Evolutionary conservation across 2,329 filamentous ascomycete genomes (phyloP).

Genomic region (Microdochium paspali): DNA sequence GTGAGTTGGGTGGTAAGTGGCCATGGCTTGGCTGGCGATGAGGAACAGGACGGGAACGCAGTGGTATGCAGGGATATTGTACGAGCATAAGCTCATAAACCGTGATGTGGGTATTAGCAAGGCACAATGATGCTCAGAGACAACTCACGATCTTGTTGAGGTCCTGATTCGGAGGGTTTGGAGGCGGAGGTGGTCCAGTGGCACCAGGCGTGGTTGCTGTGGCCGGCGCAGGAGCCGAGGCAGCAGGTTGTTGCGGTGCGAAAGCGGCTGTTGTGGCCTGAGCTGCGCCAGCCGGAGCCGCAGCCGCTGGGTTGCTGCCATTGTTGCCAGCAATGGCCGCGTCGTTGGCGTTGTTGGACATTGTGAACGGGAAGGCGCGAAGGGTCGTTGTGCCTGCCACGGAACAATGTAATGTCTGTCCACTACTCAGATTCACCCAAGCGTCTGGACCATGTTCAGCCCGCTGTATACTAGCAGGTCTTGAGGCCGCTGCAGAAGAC

Average conservation of each 20-base stretch:
- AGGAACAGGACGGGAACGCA: too few species aligned
- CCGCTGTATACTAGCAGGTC: too few species aligned
- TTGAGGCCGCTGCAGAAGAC: too few species aligned
- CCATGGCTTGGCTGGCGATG: too few species aligned
- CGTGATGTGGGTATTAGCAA: neutral
- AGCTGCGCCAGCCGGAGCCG: constrained; percentile 8
- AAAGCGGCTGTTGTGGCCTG: constrained; percentile 15
- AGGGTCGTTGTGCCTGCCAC: neutral
- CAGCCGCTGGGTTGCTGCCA: constrained; percentile 4
- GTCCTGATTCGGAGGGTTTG: constrained; percentile 68
- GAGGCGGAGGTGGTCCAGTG: constrained; percentile 28
- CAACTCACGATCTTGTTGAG: constrained; percentile 86
- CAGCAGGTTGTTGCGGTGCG: constrained; percentile 9
- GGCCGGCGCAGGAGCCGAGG: constrained; percentile 7
- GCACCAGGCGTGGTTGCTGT: constrained; percentile 8
- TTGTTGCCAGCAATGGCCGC: neutral
- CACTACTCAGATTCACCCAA: neutral
- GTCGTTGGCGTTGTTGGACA: constrained; percentile 1
- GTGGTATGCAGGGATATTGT: too few species aligned
- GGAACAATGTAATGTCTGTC: constrained; percentile 9
- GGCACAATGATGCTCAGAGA: neutral
- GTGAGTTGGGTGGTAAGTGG: too few species aligned
- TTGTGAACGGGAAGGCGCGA: neutral
- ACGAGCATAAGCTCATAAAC: too few species aligned
- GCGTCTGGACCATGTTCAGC: neutral